Conservation (phyloP, 2,329 filamentous ascomycete species). For the Cordyceps fumosorosea region DNA sequence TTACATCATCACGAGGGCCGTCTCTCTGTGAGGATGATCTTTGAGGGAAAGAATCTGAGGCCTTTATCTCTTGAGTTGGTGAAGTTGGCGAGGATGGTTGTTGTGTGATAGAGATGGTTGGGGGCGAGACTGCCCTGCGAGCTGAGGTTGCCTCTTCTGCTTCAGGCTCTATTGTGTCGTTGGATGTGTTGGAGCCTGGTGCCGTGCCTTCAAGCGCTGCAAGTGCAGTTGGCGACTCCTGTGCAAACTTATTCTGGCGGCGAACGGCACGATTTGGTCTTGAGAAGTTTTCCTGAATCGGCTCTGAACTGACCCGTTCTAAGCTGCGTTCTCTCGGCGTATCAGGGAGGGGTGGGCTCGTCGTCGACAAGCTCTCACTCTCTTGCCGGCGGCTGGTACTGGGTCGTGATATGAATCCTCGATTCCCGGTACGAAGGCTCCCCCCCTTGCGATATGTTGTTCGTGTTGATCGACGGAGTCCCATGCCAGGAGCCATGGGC, state of each 20-base stretch:
- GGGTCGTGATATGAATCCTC: slow-evolving; percentile 68
- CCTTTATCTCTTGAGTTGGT: slow-evolving; percentile 24
- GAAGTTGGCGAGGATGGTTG: slow-evolving; percentile 49
- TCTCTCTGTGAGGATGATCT: slow-evolving; percentile 47
- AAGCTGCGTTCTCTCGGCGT: slow-evolving; percentile 46
- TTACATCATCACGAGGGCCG: slow-evolving; percentile 33
- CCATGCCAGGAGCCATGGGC: slow-evolving; percentile 68
- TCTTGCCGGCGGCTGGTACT: slow-evolving; percentile 57
- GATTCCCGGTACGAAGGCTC: slow-evolving; percentile 73
- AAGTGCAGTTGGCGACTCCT: slow-evolving; percentile 36
- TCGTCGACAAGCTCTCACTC: slow-evolving; percentile 35
- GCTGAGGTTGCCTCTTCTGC: slow-evolving; percentile 29
- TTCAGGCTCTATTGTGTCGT: slow-evolving; percentile 20
- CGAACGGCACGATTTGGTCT: slow-evolving; percentile 45
- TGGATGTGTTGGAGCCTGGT: slow-evolving; percentile 19
- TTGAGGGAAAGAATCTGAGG: slow-evolving; percentile 37
- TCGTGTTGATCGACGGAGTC: slow-evolving; percentile 79
- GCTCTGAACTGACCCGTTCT: slow-evolving; percentile 63
- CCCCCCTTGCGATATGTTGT: slow-evolving; percentile 85
- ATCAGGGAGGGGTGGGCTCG: slow-evolving; percentile 32
- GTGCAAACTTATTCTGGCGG: slow-evolving; percentile 42
- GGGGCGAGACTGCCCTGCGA: slow-evolving; percentile 27
- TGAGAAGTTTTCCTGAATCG: slow-evolving; percentile 56
- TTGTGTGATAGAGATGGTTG: slow-evolving; percentile 51
- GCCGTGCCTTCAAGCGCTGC: slow-evolving; percentile 40